Evolutionary conservation across 305 asterid genomes (phyloP).

Genomic region (Plantago lanceolata): DNA sequence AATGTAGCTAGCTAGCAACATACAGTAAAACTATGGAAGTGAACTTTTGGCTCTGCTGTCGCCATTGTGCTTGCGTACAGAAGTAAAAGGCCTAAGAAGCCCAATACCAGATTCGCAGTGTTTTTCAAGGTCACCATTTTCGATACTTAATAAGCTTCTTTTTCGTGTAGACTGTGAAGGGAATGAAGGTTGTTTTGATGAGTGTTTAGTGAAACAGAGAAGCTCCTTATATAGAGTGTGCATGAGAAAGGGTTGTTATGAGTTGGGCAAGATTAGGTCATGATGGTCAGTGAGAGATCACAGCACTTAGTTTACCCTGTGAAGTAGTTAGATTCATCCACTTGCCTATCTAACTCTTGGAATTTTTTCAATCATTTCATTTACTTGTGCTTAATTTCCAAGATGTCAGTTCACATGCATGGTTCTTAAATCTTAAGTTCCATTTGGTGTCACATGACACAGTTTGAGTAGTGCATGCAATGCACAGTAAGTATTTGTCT

Average conservation of each 20-base stretch:
- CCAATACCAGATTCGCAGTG: neutral
- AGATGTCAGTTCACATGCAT: neutral
- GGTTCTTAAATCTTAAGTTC: neutral
- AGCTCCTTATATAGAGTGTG: neutral
- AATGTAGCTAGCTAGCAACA: constrained; percentile 11
- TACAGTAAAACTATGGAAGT: constrained; percentile 66
- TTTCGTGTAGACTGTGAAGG: too few relatives aligned
- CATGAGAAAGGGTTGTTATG: neutral
- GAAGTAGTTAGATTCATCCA: constrained; percentile 7
- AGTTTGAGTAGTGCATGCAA: neutral
- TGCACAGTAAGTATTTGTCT: neutral
- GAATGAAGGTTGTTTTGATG: too few relatives aligned
- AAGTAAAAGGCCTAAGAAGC: constrained; percentile 28
- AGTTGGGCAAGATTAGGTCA: too few relatives aligned
- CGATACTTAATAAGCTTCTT: neutral
- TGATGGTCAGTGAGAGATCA: constrained; percentile 6
- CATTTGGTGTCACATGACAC: neutral
- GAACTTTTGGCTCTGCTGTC: constrained; percentile 44
- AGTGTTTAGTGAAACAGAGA: too few relatives aligned
- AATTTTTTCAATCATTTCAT: constrained; percentile 1
- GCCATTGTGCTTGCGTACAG: constrained; percentile 27
- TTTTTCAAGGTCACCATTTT: too few relatives aligned
- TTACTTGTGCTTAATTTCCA: neutral
- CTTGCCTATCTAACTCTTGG: constrained; percentile 10
- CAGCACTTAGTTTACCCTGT: constrained; percentile 5